Evolutionary conservation across 2,329 filamentous ascomycete genomes (phyloP).

Genomic region (Talaromyces sp.): DNA sequence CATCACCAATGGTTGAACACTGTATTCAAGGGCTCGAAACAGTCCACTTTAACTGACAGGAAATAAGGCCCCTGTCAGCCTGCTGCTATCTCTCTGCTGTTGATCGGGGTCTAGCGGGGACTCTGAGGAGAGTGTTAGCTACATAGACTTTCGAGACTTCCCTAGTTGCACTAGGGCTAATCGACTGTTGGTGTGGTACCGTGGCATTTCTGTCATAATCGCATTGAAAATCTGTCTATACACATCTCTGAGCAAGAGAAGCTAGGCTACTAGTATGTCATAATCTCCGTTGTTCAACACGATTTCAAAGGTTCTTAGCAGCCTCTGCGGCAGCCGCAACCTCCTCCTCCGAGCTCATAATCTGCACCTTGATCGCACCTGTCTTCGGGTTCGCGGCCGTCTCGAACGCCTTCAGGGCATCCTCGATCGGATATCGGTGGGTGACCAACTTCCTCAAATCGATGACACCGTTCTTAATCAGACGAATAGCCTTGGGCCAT

Average conservation of each 20-base stretch:
- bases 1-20: no score
- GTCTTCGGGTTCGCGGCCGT: constrained; percentile 83
- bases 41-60: no score
- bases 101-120: no score
- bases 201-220: not conserved
- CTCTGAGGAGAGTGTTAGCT: no score
- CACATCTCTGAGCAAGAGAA: not conserved
- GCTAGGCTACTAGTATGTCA: not conserved
- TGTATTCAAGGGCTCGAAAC: no score
- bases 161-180: not conserved
- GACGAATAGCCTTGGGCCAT: constrained; percentile 87
- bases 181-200: no score
- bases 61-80: no score
- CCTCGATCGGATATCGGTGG: constrained; percentile 79
- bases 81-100: no score
- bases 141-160: not conserved
- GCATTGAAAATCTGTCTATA: constrained; percentile 7
- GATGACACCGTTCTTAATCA: constrained; percentile 80
- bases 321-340: constrained; percentile 22
- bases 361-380: constrained; percentile 96
- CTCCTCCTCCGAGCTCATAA: constrained; percentile 52
- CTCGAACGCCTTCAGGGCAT: constrained; percentile 84
- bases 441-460: constrained; percentile 80
- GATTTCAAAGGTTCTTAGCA: constrained; percentile 1
- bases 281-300: not conserved